Conservation (phyloP, 495 filamentous ascomycete genomes). For the Penicillium antarcticum region DNA sequence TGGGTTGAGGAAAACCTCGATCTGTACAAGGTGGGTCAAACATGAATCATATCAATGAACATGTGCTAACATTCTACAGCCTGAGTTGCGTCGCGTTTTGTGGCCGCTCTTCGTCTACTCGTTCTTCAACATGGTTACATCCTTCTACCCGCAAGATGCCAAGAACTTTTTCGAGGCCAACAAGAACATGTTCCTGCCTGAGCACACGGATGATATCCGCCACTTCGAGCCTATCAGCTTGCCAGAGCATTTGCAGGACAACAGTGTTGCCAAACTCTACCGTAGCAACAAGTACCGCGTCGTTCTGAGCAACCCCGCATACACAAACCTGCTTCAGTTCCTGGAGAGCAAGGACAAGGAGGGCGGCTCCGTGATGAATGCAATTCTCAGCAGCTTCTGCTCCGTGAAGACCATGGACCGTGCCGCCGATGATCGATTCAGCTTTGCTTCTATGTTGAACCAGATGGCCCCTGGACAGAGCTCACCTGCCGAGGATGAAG, state of each 20-base stretch:
- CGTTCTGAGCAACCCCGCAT: conserved; percentile 76
- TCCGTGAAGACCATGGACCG: conserved; percentile 72
- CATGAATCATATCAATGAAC: background rate
- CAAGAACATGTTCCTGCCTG: conserved; percentile 64
- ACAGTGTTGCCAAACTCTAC: conserved; percentile 71
- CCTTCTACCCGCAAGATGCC: conserved; percentile 66
- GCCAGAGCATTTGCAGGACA: conserved; percentile 72
- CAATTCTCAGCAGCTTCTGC: conserved; percentile 70
- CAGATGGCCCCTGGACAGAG: conserved; percentile 59
- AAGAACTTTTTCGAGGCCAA: conserved; percentile 66
- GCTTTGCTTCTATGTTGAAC: conserved; percentile 78
- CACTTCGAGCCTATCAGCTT: conserved; percentile 64
- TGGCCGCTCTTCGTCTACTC: conserved; percentile 96
- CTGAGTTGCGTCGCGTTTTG: conserved; percentile 79
- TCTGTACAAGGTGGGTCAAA: conserved; percentile 73
- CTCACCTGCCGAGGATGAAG: conserved; percentile 78
- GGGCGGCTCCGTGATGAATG: conserved; percentile 72
- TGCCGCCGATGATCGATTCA: conserved; percentile 70
- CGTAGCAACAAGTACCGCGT: conserved; percentile 79
- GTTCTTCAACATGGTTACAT: conserved; percentile 76
- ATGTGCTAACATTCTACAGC: conserved; percentile 49
- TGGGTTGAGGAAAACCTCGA: conserved; percentile 91
- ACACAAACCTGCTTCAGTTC: conserved; percentile 78
- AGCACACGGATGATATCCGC: conserved; percentile 74
- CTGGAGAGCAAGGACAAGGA: conserved; percentile 77